Percentiles rank a stretch among this genome's conserved stretches.
These are phyloP conservation scores for Candida arabinofermentans DNA, from an alignment of 805 yeast species.

Conservation along the genomic window DNA sequence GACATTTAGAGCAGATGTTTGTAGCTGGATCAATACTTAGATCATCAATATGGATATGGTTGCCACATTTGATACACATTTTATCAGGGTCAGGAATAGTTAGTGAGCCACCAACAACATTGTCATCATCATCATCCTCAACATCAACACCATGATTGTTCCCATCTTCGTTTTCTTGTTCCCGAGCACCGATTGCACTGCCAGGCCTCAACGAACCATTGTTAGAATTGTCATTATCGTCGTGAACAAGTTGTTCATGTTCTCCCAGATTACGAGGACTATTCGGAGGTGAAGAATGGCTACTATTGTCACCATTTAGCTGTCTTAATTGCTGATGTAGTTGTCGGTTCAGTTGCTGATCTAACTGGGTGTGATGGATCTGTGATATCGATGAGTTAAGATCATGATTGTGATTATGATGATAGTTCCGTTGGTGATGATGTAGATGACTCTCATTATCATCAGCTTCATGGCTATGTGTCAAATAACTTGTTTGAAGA, in stretches of 20 bases:
- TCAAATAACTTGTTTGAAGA: not conserved
- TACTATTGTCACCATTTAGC: conserved; percentile 1
- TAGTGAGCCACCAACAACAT: conserved; percentile 21
- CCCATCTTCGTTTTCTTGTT: not conserved
- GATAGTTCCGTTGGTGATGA: conserved; percentile 2
- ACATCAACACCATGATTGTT: not conserved
- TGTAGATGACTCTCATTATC: too few species aligned
- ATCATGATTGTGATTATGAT: conserved; percentile 5
- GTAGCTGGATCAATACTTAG: conserved; percentile 25
- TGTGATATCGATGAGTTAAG: conserved; percentile 19
- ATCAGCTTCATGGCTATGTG: not conserved
- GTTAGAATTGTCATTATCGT: conserved; percentile 6
- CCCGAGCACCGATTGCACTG: conserved; percentile 1
- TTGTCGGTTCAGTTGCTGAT: conserved; percentile 28
- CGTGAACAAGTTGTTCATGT: too few species aligned
- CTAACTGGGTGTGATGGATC: conserved; percentile 17
- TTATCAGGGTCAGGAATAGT: conserved; percentile 26
- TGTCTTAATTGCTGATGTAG: conserved; percentile 26
- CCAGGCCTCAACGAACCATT: conserved; percentile 1
- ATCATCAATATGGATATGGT: conserved; percentile 26
- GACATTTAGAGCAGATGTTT: conserved; percentile 25
- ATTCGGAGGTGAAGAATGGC: not conserved
- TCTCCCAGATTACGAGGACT: not conserved
- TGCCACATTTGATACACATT: conserved; percentile 25
- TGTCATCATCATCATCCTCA: conserved; percentile 8